Base-by-base conservation (phyloP, 2,329 filamentous ascomycete genomes). In the Aspergillus brunneoviolaceus region DNA sequence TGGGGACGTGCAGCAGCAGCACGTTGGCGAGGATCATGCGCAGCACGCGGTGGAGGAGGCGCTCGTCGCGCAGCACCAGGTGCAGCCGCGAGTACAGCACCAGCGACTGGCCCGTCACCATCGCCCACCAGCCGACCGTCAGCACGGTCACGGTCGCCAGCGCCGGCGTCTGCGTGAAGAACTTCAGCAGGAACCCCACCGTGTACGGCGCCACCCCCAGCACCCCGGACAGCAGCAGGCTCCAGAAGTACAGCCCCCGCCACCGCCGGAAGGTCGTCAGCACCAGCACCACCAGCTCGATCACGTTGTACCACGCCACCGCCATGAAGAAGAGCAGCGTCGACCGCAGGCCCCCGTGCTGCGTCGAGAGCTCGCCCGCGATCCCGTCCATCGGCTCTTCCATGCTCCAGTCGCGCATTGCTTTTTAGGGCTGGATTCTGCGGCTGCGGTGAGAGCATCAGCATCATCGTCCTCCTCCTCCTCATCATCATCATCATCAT, bases 21-120 rank as follows among this genome's bases (percentile, higher is more conserved):
- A 77, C 79, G 65, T 87, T 81, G 60, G 79, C 67, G 45, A 86
- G 78, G 60, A 89, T 88, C 81, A 88, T 85, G 56, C 69, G 77
- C 0, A 87, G 74, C 0, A 85, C 80, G 11, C 77, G 75, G 4
- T 77, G 79, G 0, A 88, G 75, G 3, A 81, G 70, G 2, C 72
- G 71, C 6, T 79, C 75, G 48, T 85, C 82, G 16, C 80, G 80
- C 3, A 85, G 74, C 11, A 89, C 79, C 1, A 89, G 77, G 67
- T 88, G 85, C 0, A 89, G 78, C 6, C 86, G 80, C 0, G 85
- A 88, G 76, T 85, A 89, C 1, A 89, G 75, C 1, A 89, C 86
- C 12, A 87, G 66, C 0, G 82, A 82, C 69, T 87, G 84, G 0
- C 86, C 86, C 1, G 85, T 86, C 0, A 88, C 81, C 84, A 88